Conservation (phyloP, 2,329 filamentous ascomycete species). For the Macroventuria anomochaeta region DNA sequence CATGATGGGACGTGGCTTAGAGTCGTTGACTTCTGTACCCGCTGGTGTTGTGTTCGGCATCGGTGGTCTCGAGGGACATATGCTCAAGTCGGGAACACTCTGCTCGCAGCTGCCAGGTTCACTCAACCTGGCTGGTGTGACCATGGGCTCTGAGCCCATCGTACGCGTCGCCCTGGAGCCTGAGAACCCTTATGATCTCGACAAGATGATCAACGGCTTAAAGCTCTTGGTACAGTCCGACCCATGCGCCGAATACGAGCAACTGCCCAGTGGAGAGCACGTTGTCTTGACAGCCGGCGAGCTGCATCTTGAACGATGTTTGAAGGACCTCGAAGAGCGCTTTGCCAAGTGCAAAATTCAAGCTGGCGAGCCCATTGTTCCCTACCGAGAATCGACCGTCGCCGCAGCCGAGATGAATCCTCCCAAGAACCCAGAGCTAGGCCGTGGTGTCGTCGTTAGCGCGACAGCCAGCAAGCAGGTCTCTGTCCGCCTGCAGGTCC, state of each 20-base stretch:
- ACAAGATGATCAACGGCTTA: slow-evolving; percentile 92
- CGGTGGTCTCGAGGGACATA: slow-evolving; percentile 85
- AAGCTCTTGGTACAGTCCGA: slow-evolving; percentile 91
- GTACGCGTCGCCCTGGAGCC: slow-evolving; percentile 96
- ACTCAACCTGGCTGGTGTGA: slow-evolving; percentile 88
- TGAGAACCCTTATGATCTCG: slow-evolving; percentile 83
- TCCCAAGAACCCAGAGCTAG: slow-evolving; percentile 82
- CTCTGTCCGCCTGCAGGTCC: slow-evolving; percentile 75
- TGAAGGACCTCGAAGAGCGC: slow-evolving; percentile 90
- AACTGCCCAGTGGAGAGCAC: slow-evolving; percentile 90
- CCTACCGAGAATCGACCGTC: slow-evolving; percentile 92
- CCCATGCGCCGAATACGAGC: slow-evolving; percentile 94
- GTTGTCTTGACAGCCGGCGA: slow-evolving; percentile 94
- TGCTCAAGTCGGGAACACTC: slow-evolving; percentile 94
- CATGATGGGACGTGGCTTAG: slow-evolving; percentile 90
- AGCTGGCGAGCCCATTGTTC: slow-evolving; percentile 91
- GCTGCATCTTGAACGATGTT: slow-evolving; percentile 88
- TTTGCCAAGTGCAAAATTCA: slow-evolving; percentile 96
- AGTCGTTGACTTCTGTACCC: slow-evolving; percentile 81
- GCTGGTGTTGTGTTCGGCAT: slow-evolving; percentile 97
- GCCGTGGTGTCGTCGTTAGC: slow-evolving; percentile 77
- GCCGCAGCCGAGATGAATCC: slow-evolving; percentile 89
- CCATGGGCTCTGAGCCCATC: slow-evolving; percentile 82
- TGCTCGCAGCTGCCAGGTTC: slow-evolving; percentile 86
- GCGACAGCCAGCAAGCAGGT: slow-evolving; percentile 87